Evolutionary conservation across 257 asterid genomes (phyloP).

Genomic region (Gardenia jasminoides): DNA sequence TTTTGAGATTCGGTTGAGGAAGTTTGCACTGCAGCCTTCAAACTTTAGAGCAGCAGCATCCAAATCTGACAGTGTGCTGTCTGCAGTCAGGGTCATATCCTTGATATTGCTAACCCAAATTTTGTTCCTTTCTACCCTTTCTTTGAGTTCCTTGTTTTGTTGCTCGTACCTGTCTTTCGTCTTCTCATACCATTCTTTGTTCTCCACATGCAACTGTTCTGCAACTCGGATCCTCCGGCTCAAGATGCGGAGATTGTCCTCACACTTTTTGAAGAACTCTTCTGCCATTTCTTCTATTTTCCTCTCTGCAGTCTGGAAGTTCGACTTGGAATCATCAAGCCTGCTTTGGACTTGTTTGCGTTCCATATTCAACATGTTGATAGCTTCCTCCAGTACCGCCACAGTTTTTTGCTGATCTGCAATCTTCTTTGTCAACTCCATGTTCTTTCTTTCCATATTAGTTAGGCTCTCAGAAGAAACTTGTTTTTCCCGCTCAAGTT

Average conservation of each 20-base stretch:
- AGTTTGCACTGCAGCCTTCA: constrained; percentile 52
- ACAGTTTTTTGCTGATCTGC: constrained; percentile 32
- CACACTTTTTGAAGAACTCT: constrained; percentile 59
- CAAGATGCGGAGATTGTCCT: constrained; percentile 63
- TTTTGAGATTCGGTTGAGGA: constrained; percentile 67
- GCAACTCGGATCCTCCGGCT: constrained; percentile 81
- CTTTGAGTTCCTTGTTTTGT: constrained; percentile 44
- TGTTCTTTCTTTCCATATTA: constrained; percentile 41
- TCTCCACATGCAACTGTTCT: constrained; percentile 79
- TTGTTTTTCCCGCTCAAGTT: constrained; percentile 36
- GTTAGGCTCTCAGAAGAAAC: constrained; percentile 17
- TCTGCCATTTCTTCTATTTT: constrained; percentile 66
- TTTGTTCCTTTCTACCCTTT: constrained; percentile 19
- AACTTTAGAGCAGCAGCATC: constrained; percentile 53
- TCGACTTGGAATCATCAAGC: constrained; percentile 31
- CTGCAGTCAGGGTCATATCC: constrained; percentile 50
- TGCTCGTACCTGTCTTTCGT: constrained; percentile 39
- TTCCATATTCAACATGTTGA: constrained; percentile 29
- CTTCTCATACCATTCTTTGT: constrained; percentile 59
- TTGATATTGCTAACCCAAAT: constrained; percentile 35
- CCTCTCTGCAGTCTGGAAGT: constrained; percentile 45
- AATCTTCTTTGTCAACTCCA: constrained; percentile 35
- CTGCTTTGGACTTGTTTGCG: constrained; percentile 19
- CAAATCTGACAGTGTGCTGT: constrained; percentile 43
- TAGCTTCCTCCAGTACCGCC: constrained; percentile 1